Base-by-base conservation (phyloP, 2,329 filamentous ascomycete species). In the Macroventuria anomochaeta region DNA sequence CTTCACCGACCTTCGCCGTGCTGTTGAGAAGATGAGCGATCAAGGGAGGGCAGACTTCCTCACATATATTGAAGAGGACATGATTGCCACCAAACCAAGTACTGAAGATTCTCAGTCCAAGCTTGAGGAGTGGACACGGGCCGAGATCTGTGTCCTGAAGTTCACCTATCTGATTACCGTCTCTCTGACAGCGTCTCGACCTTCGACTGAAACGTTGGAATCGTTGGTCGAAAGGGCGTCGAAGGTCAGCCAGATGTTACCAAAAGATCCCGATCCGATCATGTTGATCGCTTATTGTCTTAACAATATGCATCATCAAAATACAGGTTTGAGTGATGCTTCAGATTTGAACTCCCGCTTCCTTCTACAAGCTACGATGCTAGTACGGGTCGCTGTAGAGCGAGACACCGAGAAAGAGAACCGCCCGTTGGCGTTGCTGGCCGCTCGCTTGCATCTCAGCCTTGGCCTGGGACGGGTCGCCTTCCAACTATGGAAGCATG, bases 391-490 rank as follows among this genome's bases (percentile, higher is more conserved):
- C 31, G 36, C 69, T 13, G 60, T 69, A 12, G 58, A 61, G 36
- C 49, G 56, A 7, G 64, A 71, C 18, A 58, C 53, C 10, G 62
- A 68, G 8, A 65, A 67, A 31, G 54, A 70, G 20, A 59, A 71
- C 47, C 62, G 69, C 15, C 50, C 58, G 3, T 32, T 72, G n/a
- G 48, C 63, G 34, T 47, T 75, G n/a, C 57, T 74, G n/a, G 67
- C 71, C 7, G 63, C 68, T 21, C 68, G 69, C 12, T 21, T 73
- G 5, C 70, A 74, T 47, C 50, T 71, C 10, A 63, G 65, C 15
- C 60, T 72, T 12, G 72, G 72, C 11, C 55, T 74, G 1, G 67
- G 64, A 17, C 68, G 62, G 20, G 54, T 64, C 28, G 70, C 70
- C 13, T 71, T 72, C 39, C 57, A 65, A 10, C 56, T 70, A 15